Percentiles rank a stretch among this genome's conserved stretches.
Conservation (phyloP, 2,329 filamentous ascomycete species). For the Colletotrichum salicis region DNA sequence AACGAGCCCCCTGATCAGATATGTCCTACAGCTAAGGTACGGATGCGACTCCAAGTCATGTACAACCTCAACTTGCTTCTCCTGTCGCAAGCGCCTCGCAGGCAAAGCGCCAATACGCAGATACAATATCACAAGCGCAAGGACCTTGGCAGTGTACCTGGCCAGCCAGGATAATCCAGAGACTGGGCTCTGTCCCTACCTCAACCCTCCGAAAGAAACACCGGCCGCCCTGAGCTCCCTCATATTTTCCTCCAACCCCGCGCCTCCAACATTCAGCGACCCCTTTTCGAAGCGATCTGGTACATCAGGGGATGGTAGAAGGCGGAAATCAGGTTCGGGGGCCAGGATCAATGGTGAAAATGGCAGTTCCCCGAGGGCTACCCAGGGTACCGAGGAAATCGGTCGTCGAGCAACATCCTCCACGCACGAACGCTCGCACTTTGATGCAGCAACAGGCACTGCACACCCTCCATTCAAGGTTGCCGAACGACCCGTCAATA, state of each 20-base stretch:
- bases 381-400: conserved; percentile 2
- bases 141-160: conserved; percentile 82
- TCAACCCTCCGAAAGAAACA: conserved; percentile 54
- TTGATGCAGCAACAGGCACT: conserved; percentile 33
- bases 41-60: conserved; percentile 79
- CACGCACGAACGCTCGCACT: conserved; percentile 29
- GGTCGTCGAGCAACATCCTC: background rate
- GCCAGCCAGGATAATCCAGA: conserved; percentile 84
- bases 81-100: conserved; percentile 75
- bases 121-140: conserved; percentile 84
- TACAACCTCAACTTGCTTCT: conserved; percentile 82
- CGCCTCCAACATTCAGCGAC: conserved; percentile 37
- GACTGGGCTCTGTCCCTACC: conserved; percentile 70
- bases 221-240: conserved; percentile 60
- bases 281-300: conserved; percentile 29
- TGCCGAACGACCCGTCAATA: conserved; percentile 58
- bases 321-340: conserved; percentile 20
- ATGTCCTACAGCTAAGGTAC: conserved; percentile 82
- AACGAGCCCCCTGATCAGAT: conserved; percentile 60
- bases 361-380: background rate
- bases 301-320: conserved; percentile 19
- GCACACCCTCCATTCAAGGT: conserved; percentile 46
- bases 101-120: conserved; percentile 77
- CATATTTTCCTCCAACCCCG: conserved; percentile 53
- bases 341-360: conserved; percentile 7